Evolutionary conservation across 2,329 filamentous ascomycete species (phyloP), one percentile per base, ranked within the genome.

Genomic region (Nemania bipapillata): DNA sequence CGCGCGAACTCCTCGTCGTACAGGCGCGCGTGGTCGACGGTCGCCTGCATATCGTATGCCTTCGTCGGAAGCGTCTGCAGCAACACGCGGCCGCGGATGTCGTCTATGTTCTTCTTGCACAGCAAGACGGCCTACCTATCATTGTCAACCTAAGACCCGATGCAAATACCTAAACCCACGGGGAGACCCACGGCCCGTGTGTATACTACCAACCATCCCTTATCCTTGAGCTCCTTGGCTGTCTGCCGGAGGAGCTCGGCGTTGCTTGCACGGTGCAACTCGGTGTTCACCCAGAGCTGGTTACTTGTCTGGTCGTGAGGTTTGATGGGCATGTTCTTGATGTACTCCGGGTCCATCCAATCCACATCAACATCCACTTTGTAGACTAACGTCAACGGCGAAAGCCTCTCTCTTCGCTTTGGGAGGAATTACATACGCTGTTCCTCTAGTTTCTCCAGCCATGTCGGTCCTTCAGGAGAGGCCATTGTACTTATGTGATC

Each of bases 231-330:
- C 66, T 85, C 83, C 45, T 79, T 79, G 0, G 81, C 80, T 0
- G 80, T 80, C 59, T 83, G 74, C 4, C 73, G 72, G 45, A 86
- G 80, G 37, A 85, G 72, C 0, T 83, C 79, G 22, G 76, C 77
- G 73, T 85, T 86, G 63, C 81, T 81, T 20, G 78, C 78, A 60
- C 82, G 74, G 28, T 79, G 78, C 67, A 86, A 80, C 68, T 85
- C 81, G 30, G 81, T 79, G 62, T 85, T 82, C 30, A 85, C 83
- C 78, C 80, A 83, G 4, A 83, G 77, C 72, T 86, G 83, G 72
- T 86, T 86, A 75, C 82, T 84, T 3, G 84, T 86, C 76, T 84
- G 82, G 69, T 86, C 83, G 65, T 85, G 81, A 28, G 82, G 81
- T 3, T 77, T 78, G 66, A 85, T 80, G 11, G 80, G 79, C 74